Base-by-base conservation (phyloP, 805 yeast species). In the Lipomyces chichibuensis region DNA sequence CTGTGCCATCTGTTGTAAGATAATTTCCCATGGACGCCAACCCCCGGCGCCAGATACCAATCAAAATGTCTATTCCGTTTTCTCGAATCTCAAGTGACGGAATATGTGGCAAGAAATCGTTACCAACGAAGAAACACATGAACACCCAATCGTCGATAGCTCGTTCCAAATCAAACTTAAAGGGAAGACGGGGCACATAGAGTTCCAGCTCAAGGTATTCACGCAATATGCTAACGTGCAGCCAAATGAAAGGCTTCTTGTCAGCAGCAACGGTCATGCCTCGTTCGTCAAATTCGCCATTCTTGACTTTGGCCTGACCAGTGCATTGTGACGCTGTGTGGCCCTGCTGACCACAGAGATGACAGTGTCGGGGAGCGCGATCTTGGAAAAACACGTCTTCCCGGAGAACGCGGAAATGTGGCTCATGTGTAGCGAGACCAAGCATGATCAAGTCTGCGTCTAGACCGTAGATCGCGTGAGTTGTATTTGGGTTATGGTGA, bases 91-190 rank as follows among this genome's bases (percentile, higher is more conserved):
- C 97, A 64, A 95, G 83, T 37, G 96, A 88, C 3, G 99, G 98
- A 72, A 95, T 81, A 79, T 94, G 98, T 0, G 99, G 99, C 74
- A 95, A 81, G 83, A 95, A 95, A 86, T 95, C 99, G 76, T 95
- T 95, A 78, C 99, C 99, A 71, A 94, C 96, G 76, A 95, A 95
- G 81, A 95, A 95, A 84, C 98, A 94, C 93, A 95, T 89, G 73
- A 95, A 95, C 17, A 95, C 92, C 99, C 99, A 95, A 79, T 95
- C 99, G 76, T 95, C 99, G 69, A 95, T 88, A 1, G 98, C 98
- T 66, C 99, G 83, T 79, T 95, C 99, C 63, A 93, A 78, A 76
- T 95, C 98, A 79, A 89, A 92, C 25, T 86, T 84, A 74, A 90
- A 88, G 1, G 91, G 84, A 23, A 89, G 75, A 52, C 88, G 83